Percentiles rank a stretch among this genome's conserved stretches.
These are phyloP conservation scores for Vitis cinerea DNA, from an alignment of 164 flowering plant genomes.

Conservation along the genomic window DNA sequence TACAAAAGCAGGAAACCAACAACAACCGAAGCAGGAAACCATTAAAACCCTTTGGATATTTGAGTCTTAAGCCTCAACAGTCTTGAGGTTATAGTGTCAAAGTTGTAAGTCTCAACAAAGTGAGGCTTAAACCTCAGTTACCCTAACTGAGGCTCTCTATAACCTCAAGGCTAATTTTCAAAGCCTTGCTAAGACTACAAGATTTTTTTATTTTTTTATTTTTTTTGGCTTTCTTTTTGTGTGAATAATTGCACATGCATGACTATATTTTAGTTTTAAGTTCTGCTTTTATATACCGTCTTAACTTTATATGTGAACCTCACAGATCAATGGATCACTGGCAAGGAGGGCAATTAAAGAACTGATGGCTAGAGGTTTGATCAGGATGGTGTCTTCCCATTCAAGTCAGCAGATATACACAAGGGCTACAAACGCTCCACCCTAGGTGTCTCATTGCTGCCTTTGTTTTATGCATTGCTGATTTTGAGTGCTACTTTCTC, in stretches of 20 bases:
- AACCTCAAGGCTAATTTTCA: no score
- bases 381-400: conserved; percentile 30
- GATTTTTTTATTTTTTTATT: neutral
- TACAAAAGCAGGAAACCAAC: no score
- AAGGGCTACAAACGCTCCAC: conserved; percentile 23
- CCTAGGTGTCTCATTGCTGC: conserved; percentile 1
- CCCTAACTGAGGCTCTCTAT: no score
- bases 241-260: neutral
- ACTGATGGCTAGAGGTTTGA: conserved; percentile 27
- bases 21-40: no score
- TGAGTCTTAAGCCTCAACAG: no score
- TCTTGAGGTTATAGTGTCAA: no score
- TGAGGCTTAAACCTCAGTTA: no score
- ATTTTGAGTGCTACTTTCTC: neutral
- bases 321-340: conserved; percentile 24
- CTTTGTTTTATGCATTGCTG: neutral
- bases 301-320: neutral
- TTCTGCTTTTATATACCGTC: neutral
- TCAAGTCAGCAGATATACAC: conserved; percentile 35
- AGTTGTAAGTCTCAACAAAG: no score
- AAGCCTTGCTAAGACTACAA: no score
- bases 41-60: no score
- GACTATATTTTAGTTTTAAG: neutral
- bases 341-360: conserved; percentile 32
- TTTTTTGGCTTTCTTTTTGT: neutral